Evolutionary conservation across 345 rosid species (phyloP), one percentile per base, ranked within the genome.

Genomic region (Isatis tinctoria): DNA sequence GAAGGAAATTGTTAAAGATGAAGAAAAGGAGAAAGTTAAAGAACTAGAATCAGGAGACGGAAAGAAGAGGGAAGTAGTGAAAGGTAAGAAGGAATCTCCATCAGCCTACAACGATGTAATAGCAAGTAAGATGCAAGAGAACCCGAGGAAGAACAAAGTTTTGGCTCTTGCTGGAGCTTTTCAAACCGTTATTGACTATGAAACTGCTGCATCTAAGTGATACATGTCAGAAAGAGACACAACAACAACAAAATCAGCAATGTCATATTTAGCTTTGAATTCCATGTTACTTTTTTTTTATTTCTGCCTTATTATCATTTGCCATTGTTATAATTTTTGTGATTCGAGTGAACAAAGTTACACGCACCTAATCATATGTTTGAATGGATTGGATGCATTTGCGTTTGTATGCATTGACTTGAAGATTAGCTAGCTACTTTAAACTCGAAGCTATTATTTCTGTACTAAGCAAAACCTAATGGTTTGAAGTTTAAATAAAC

Each of bases 131-230:
- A 83, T 91, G 14, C 81, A 85, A 43, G 87, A 83, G 79, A 75
- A 77, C 76, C 67, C 74, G 2, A 91, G 87, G 83, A 91, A 81
- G 87, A 93, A 88, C 91, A 93, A 86, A 65, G 98, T 93, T 60
- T 83, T 65, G 57, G 96, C 97, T 41, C 76, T 93, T 67, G 98
- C 85, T 17, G 97, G 98, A 32, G 98, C 98, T 18, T 93, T 93
- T 56, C 87, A 93, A 85, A 89, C 92, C 16, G 98, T 89, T 76
- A 93, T 93, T 18, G 95, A 87, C 71, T 84, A 89, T 60, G 90
- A 93, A 84, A 70, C 94, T 49, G 82, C 83, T 18, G 73, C 79
- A 43, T 78, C 89, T 61, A 85, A 84, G 78, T 80, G 76, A 81
- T 41, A 43, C 3, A 9, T n/a, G 48, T 64, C 53, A 35, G 57